These are phyloP conservation scores for Cercophora sp. DNA, from an alignment of 495 filamentous ascomycete genomes.

Conservation along the genomic window DNA sequence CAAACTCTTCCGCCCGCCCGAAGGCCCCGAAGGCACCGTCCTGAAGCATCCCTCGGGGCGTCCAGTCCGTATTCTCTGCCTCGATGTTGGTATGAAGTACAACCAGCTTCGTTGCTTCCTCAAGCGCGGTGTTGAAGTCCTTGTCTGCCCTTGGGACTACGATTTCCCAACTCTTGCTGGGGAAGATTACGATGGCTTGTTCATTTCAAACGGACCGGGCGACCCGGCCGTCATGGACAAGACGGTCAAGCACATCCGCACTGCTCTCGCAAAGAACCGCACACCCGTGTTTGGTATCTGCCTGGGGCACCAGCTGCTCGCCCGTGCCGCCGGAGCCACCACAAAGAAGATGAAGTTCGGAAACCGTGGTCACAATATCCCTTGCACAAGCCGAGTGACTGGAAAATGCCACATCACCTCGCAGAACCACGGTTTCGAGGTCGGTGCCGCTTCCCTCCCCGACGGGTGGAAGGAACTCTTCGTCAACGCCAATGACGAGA, in stretches of 20 bases:
- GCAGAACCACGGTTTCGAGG: constrained; percentile 94
- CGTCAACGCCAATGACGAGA: constrained; percentile 95
- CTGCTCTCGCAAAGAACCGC: constrained; percentile 65
- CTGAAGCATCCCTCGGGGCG: constrained; percentile 85
- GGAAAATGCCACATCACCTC: constrained; percentile 98
- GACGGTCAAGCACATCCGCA: constrained; percentile 71
- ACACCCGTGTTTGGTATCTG: constrained; percentile 96
- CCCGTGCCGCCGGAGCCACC: constrained; percentile 80
- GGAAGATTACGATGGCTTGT: constrained; percentile 88
- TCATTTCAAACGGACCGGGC: constrained; percentile 95
- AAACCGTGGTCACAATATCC: constrained; percentile 97
- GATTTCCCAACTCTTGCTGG: constrained; percentile 72
- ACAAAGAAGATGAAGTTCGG: constrained; percentile 98
- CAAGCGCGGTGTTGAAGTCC: constrained; percentile 84
- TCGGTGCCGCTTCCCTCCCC: constrained; percentile 73
- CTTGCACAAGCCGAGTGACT: constrained; percentile 88
- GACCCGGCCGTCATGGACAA: constrained; percentile 78
- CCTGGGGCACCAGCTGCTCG: constrained; percentile 90
- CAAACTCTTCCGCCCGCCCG: constrained; percentile 71
- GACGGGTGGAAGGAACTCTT: constrained; percentile 86
- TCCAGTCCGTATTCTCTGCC: constrained; percentile 76
- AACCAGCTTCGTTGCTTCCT: constrained; percentile 95
- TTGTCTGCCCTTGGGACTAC: constrained; percentile 94
- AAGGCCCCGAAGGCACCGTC: constrained; percentile 49
- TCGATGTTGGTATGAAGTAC: constrained; percentile 96